Evolutionary conservation across 306 rosid species (phyloP), one percentile per base, ranked within the genome.

Genomic region (Dalbergia cultrata): DNA sequence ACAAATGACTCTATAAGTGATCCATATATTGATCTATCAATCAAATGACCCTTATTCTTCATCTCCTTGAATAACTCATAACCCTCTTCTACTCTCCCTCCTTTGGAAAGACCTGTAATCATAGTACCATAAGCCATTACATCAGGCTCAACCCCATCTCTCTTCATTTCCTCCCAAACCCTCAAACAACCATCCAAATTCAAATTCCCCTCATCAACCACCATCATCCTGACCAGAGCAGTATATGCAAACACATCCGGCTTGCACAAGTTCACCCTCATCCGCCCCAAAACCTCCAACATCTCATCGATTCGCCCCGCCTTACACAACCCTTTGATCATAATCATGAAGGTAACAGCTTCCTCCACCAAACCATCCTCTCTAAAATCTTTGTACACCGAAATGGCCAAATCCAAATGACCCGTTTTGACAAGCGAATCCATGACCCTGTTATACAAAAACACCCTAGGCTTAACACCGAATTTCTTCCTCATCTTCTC

Each of bases 201-300:
- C 56, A 91, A 81, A 69, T 87, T 78, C n/a, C 90, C 97, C 82
- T 57, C 82, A 0, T 72, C 59, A 73, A 89, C 80, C 85, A 95
- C 68, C 80, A 89, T 85, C 85, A 49, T 43, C 18, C 31, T 26
- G 31, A 93, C 78, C 95, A 93, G 81, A 0, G 93, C 94, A 0
- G 95, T 95, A 59, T 90, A 92, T 0, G 95, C 99, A 78, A 95
- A 92, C 64, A 92, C 93, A 64, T 95, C 97, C 4, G 95, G 91
- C 81, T 74, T 91, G 85, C 97, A 95, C 87, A 91, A 71, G 8
- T 83, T 89, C 41, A 35, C 80, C 83, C 97, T 86, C 99, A 93
- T 93, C 41, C 78, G 80, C 8, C 78, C 82, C 88, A 93, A 80
- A 80, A 90, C 54, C 85, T 79, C 83, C 22, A 91, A 54, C 97